These are phyloP conservation scores for Lipomyces yamadae DNA, from an alignment of 805 yeast species.

Conservation along the genomic window DNA sequence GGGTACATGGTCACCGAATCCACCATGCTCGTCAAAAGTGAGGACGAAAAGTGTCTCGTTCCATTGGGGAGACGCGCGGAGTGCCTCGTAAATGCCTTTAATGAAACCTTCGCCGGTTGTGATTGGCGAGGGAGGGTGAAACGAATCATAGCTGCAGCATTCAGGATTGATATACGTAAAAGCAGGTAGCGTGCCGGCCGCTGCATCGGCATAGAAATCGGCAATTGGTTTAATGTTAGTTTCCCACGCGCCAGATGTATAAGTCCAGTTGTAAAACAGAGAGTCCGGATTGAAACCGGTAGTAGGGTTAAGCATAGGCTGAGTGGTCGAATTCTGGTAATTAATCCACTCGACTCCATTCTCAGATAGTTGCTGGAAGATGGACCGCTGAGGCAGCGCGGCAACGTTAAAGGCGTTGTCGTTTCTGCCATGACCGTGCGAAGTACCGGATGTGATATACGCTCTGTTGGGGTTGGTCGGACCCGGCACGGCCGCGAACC, in stretches of 20 bases:
- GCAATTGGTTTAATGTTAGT: slow-evolving; percentile 1
- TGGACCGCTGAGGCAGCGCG: slow-evolving; percentile 5
- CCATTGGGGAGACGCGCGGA: slow-evolving; percentile 15
- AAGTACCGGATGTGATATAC: slow-evolving; percentile 9
- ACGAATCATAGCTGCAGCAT: slow-evolving; percentile 8
- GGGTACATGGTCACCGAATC: slow-evolving; percentile 16
- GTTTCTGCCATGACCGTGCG: slow-evolving; percentile 8
- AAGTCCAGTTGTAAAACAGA: slow-evolving; percentile 4
- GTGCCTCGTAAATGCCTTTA: slow-evolving; percentile 10
- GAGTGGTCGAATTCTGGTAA: not conserved
- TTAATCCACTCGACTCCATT: not conserved
- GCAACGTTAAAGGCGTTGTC: not conserved
- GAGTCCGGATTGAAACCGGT: not conserved
- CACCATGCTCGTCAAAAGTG: slow-evolving; percentile 16
- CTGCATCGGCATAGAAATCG: not conserved
- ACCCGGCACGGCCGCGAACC: slow-evolving; percentile 10
- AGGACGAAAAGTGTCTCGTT: slow-evolving; percentile 11
- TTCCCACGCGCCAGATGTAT: not conserved
- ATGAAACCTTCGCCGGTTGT: slow-evolving; percentile 8
- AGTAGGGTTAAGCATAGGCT: not conserved
- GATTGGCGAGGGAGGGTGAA: slow-evolving; percentile 12
- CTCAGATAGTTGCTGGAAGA: slow-evolving; percentile 11
- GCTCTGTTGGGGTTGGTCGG: slow-evolving; percentile 16
- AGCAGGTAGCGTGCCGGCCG: slow-evolving; percentile 13
- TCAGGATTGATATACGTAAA: slow-evolving; percentile 16